Conservation (phyloP, 2,329 filamentous ascomycete genomes). For the Neonectria ditissima region DNA sequence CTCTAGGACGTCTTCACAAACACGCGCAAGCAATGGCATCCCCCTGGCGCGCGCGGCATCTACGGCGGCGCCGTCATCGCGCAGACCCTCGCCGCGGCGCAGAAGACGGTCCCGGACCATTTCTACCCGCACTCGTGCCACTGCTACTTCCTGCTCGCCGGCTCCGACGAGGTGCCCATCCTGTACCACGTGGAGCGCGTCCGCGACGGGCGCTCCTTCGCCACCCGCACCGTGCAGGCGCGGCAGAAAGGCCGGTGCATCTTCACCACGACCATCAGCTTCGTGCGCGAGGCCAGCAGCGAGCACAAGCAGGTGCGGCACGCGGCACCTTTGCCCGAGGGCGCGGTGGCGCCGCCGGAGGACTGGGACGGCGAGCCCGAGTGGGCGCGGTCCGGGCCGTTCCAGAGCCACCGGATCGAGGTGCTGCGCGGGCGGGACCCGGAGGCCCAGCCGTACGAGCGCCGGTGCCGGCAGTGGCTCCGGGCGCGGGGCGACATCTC, state of each 20-base stretch:
- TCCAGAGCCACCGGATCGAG: constrained; percentile 59
- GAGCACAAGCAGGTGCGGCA: constrained; percentile 70
- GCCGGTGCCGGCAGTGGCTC: constrained; percentile 80
- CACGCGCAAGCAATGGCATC: constrained; percentile 90
- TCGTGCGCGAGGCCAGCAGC: constrained; percentile 75
- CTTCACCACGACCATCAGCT: constrained; percentile 95
- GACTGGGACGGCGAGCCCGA: constrained; percentile 58
- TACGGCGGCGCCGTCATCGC: constrained; percentile 95
- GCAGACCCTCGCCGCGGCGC: constrained; percentile 88
- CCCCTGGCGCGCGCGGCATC: constrained; percentile 90
- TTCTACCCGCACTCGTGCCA: constrained; percentile 97
- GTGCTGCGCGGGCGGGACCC: constrained; percentile 52
- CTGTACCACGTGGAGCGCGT: constrained; percentile 96
- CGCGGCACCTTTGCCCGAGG: constrained; percentile 68
- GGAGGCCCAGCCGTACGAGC: constrained; percentile 69
- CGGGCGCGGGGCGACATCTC: constrained; percentile 81
- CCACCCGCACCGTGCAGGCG: constrained; percentile 95
- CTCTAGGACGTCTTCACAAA: constrained; percentile 92
- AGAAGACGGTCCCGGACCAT: constrained; percentile 82
- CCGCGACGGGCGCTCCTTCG: constrained; percentile 88
- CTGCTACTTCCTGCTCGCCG: constrained; percentile 97
- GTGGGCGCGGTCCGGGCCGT: constrained; percentile 63
- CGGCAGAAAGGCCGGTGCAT: constrained; percentile 89
- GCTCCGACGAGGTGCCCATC: constrained; percentile 85
- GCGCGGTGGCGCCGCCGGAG: constrained; percentile 52